Conservation (phyloP, 2,329 filamentous ascomycete species). For the Xylaria polymorpha region DNA sequence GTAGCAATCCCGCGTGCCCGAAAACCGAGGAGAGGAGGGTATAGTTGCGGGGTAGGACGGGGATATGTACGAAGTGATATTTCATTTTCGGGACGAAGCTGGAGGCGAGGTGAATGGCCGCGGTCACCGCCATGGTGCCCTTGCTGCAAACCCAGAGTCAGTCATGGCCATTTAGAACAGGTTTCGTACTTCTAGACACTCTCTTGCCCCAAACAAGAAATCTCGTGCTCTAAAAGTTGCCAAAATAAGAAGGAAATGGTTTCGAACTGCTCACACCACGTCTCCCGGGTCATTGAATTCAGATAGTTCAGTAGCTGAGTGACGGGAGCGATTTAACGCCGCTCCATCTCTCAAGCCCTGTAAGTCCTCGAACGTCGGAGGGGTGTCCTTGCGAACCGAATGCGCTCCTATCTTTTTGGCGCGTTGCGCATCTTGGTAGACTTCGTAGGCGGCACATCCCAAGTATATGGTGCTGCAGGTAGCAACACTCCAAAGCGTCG, state of each 20-base stretch:
- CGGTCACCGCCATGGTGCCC: slow-evolving; percentile 37
- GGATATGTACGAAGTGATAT: slow-evolving; percentile 38
- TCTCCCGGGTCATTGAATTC: slow-evolving; percentile 33
- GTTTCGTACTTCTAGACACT: too few species aligned
- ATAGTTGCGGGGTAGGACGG: slow-evolving; percentile 38
- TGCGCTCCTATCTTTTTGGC: slow-evolving; percentile 19
- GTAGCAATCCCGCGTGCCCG: slow-evolving; percentile 40
- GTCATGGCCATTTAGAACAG: too few species aligned
- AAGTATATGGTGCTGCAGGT: slow-evolving; percentile 43
- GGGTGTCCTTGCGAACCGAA: neutral
- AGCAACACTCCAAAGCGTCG: slow-evolving; percentile 43
- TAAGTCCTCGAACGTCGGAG: slow-evolving; percentile 38
- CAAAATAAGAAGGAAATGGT: too few species aligned
- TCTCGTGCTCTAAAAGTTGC: too few species aligned
- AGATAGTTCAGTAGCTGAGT: slow-evolving; percentile 8
- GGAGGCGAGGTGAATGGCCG: slow-evolving; percentile 27
- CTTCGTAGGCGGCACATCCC: slow-evolving; percentile 46
- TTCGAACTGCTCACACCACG: slow-evolving; percentile 6
- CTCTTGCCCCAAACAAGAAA: too few species aligned
- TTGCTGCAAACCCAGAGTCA: neutral
- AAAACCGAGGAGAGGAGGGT: slow-evolving; percentile 48
- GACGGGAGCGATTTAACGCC: neutral
- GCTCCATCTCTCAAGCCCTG: slow-evolving; percentile 21
- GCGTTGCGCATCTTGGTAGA: slow-evolving; percentile 40
- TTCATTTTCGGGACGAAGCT: slow-evolving; percentile 11